These are phyloP conservation scores for Colletotrichum lentis DNA, from an alignment of 2,329 filamentous ascomycete species.

Conservation along the genomic window DNA sequence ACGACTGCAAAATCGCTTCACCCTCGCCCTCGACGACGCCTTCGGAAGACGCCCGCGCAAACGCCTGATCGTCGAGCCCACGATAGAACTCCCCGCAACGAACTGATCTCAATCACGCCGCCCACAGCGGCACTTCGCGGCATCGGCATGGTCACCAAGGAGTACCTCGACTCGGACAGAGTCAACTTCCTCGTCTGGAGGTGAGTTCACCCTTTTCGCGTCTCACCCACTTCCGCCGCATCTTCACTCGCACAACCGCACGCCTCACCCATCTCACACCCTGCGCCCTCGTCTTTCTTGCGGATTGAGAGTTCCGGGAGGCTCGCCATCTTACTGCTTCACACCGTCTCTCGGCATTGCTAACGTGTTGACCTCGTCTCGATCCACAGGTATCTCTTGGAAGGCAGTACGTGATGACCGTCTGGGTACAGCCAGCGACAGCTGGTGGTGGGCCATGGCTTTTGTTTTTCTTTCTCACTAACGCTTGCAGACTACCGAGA, in stretches of 20 bases:
- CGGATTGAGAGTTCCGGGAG: conserved; percentile 2
- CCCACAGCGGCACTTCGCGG: conserved; percentile 36
- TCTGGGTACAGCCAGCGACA: conserved; percentile 31
- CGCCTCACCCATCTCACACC: conserved; percentile 25
- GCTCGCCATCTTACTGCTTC: conserved; percentile 20
- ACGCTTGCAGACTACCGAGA: conserved; percentile 68
- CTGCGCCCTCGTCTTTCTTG: neutral
- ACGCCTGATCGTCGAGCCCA: conserved; percentile 16
- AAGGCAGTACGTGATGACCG: conserved; percentile 64
- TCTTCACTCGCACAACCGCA: conserved; percentile 23
- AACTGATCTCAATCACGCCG: conserved; percentile 32
- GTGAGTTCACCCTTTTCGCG: conserved; percentile 57
- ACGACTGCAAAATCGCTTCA: conserved; percentile 24
- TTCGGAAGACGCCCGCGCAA: conserved; percentile 8
- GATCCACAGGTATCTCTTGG: conserved; percentile 62
- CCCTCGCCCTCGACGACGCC: conserved; percentile 33
- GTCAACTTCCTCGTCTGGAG: conserved; percentile 77
- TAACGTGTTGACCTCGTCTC: conserved; percentile 27
- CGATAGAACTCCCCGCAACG: conserved; percentile 8
- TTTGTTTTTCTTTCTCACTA: conserved; percentile 16
- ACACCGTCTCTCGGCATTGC: conserved; percentile 24
- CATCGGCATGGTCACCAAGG: conserved; percentile 59
- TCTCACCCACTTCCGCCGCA: conserved; percentile 36
- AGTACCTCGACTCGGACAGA: conserved; percentile 71
- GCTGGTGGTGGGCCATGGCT: conserved; percentile 30